These are phyloP conservation scores for Aspergillus glaucus DNA, from an alignment of 2,329 filamentous ascomycete genomes.

Conservation along the genomic window DNA sequence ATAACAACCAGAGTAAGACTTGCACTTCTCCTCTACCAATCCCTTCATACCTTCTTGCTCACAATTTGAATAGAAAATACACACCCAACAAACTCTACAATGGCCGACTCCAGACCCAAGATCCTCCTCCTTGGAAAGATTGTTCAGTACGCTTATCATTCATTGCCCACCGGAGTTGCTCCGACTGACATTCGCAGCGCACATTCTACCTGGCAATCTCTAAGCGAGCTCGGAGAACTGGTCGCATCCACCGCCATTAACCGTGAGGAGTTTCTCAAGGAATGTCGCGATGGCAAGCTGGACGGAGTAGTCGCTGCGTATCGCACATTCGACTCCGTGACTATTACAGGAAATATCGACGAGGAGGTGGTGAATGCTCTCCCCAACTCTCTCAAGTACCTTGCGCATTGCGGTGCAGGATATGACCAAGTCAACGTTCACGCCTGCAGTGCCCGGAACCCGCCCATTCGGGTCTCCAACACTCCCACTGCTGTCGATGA, in stretches of 20 bases:
- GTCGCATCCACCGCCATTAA: constrained; percentile 55
- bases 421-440: constrained; percentile 76
- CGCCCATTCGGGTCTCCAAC: constrained; percentile 65
- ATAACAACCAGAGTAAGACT: not conserved
- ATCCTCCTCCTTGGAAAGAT: constrained; percentile 59
- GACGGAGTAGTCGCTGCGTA: constrained; percentile 61
- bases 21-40: not conserved
- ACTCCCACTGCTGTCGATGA: constrained; percentile 76
- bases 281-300: constrained; percentile 60
- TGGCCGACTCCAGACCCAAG: constrained; percentile 44
- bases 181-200: constrained; percentile 38
- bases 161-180: not conserved
- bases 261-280: constrained; percentile 61
- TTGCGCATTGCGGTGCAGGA: constrained; percentile 54
- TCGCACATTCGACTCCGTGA: constrained; percentile 62
- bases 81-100: constrained; percentile 3
- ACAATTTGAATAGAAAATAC: not conserved
- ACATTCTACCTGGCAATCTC: constrained; percentile 56
- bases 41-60: not conserved
- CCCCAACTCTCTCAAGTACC: constrained; percentile 32
- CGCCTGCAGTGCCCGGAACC: constrained; percentile 59
- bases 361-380: constrained; percentile 57
- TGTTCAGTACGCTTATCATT: constrained; percentile 49
- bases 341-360: constrained; percentile 64
- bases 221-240: constrained; percentile 60